A percentile compares a stretch with the other conserved stretches of the same genome.
Evolutionary conservation across 805 yeast genomes (phyloP).

Genomic region (Spathaspora hagerdaliae): DNA sequence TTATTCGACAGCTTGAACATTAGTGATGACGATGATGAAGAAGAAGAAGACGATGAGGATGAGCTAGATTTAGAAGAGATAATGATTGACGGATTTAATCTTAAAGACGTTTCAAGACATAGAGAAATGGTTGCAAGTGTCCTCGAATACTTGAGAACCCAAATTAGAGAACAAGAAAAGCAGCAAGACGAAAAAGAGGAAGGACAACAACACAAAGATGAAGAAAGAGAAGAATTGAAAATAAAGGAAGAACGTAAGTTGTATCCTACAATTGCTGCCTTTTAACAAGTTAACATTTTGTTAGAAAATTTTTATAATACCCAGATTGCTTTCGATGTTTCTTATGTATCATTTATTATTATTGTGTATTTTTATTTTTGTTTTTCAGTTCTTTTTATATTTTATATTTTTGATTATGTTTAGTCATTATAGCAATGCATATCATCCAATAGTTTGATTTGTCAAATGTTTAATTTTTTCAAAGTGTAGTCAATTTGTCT

Average conservation of each 20-base stretch:
- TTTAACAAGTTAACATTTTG: conserved; percentile 14
- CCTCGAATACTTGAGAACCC: conserved; percentile 24
- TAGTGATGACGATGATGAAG: conserved; percentile 8
- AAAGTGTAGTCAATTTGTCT: no score
- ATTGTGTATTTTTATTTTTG: no score
- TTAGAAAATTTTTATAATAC: no score
- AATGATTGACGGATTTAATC: conserved; percentile 12
- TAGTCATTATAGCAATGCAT: no score
- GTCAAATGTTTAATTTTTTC: no score
- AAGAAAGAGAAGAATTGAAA: conserved; percentile 1
- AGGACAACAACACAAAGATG: not conserved
- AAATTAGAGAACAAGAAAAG: conserved; percentile 9
- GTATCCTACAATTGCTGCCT: conserved; percentile 40
- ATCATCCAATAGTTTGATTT: no score
- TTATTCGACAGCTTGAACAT: conserved; percentile 7
- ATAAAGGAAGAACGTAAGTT: conserved; percentile 15
- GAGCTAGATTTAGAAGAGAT: conserved; percentile 7
- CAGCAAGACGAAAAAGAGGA: conserved; percentile 4
- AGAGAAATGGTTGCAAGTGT: conserved; percentile 32
- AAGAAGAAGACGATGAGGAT: conserved; percentile 5
- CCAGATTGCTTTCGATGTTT: no score
- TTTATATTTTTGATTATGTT: no score
- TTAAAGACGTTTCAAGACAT: conserved; percentile 30
- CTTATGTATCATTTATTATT: no score
- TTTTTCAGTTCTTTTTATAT: no score